Base-by-base conservation (phyloP, 2,329 filamentous ascomycete species). In the Neonectria sp. region DNA sequence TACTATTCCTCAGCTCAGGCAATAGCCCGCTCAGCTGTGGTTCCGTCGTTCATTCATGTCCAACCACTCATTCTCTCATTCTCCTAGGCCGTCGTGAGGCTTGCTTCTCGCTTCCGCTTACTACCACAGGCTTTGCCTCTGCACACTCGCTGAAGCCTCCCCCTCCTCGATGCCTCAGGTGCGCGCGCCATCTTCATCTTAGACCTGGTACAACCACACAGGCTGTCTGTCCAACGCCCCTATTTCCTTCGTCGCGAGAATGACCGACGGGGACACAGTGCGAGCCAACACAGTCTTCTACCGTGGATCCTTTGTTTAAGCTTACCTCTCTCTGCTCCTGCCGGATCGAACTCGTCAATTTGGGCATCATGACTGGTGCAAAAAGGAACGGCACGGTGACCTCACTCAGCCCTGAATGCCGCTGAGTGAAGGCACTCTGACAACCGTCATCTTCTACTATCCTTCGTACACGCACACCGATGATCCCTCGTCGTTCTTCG, bases 151-250 rank as follows among this genome's bases (percentile, higher is more conserved):
- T 31, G 49, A 11, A 15, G 9, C 15, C 27, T 17, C 29, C 29
- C 8, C 67, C 37, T 55, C 37, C n/a, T n/a, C 46, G 61, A 67
- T 53, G 53, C 63, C 65, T 51, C 57, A 24, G 60, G 48, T 25
- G 61, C 61, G 40, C 51, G 40, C 40, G 40, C 40, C 40, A 21
- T 43, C 40, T 43, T 21, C n/a, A 63, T 55, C 35, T 62, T 35
- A 53, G 63, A 51, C 56, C 66, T 53, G 48, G 71, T 73, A 73
- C 66, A 35, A 70, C 71, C 71, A 71, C 70, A 69, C 63, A 25
- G n/a, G 31, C 15, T 24, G 17, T 53, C 33, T 2, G 51, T 25
- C 29, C 31, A 13, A 53, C 51, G 27, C 49, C 52, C 52, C 52
- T 25, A 37, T 40, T 11, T 40, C 17, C 12, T 6, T 33, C 17